Base-by-base conservation (phyloP, 805 yeast genomes). In the Barnettozyma californica region DNA sequence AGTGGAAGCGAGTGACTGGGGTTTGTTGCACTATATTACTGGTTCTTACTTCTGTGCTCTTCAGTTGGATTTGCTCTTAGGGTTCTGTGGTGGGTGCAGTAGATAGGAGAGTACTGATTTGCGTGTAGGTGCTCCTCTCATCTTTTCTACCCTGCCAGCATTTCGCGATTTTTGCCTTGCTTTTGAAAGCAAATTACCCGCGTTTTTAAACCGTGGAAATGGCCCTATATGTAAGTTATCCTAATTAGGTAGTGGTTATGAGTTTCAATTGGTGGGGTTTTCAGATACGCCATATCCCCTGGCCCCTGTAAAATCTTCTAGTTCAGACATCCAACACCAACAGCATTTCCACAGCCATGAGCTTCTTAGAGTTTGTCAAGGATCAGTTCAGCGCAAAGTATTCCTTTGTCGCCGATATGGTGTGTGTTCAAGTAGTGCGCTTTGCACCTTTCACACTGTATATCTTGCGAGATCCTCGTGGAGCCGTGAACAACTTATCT, bases 121-220 rank as follows among this genome's bases (percentile, higher is more conserved):
- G 33, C n/a, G n/a, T 29, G 33, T 29, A 29, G n/a, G n/a, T 29
- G 33, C 33, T 9, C 33, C 11, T 13, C 33, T 29, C 33, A 29
- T 29, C 33, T 29, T 29, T 29, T 29, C 41, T 13, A 4, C 27
- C 27, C 27, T 18, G 21, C 43, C 43, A 40, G 43, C 43, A 40
- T 40, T 40, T 40, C 43, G 43, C 43, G 43, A 26, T 9, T 20
- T 38, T 23, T 38, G 21, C 33, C 33, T 40, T 40, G 43, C 33
- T 25, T 25, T 40, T 26, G 33, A 37, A 21, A 20, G 21, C 19
- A 35, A 35, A 37, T 18, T 14, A 20, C 25, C 40, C 41, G 41
- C 41, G 41, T 16, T 37, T 21, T 37, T 20, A 37, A 37, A 19
- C 41, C 26, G 18, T 18, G 41, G 26, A 21, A 37, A 37, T 14